These are phyloP conservation scores for Mycena leptocephala DNA, from an alignment of 768 basidiomycete species.

Conservation along the genomic window DNA sequence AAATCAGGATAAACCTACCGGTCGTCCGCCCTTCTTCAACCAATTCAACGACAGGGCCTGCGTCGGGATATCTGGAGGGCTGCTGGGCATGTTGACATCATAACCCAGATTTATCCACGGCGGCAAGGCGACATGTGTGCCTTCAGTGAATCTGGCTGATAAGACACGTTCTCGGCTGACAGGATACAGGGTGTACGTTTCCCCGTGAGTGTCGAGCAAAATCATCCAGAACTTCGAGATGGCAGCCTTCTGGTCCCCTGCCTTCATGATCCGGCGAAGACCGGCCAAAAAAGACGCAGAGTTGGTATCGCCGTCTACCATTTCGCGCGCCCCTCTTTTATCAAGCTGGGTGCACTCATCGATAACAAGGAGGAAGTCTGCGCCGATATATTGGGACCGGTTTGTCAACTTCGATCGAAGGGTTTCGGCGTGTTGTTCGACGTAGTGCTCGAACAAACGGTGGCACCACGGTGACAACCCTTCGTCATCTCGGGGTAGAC, in stretches of 20 bases:
- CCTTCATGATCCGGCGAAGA: slow-evolving; percentile 3
- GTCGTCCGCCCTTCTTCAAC: neutral
- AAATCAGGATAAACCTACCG: neutral
- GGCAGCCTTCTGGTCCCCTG: neutral
- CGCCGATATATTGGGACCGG: neutral
- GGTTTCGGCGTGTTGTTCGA: too few relatives aligned
- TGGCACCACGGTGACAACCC: too few relatives aligned
- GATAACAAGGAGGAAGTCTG: slow-evolving; percentile 3
- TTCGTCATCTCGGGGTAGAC: too few relatives aligned
- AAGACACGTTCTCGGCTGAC: neutral
- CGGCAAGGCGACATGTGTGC: neutral
- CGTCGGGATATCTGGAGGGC: neutral
- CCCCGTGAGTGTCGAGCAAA: neutral
- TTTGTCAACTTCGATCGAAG: too few relatives aligned
- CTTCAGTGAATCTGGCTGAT: neutral
- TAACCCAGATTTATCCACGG: slow-evolving; percentile 2
- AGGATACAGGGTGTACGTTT: neutral
- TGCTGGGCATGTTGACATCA: neutral
- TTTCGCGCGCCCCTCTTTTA: neutral
- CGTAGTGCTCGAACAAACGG: too few relatives aligned
- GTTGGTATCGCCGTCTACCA: neutral
- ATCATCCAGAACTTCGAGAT: neutral
- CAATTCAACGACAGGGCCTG: neutral
- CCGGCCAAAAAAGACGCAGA: neutral
- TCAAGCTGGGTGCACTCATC: slow-evolving; percentile 8